Evolutionary conservation across 1,284 basidiomycete genomes (phyloP).

Genomic region (Ustilago lituana): DNA sequence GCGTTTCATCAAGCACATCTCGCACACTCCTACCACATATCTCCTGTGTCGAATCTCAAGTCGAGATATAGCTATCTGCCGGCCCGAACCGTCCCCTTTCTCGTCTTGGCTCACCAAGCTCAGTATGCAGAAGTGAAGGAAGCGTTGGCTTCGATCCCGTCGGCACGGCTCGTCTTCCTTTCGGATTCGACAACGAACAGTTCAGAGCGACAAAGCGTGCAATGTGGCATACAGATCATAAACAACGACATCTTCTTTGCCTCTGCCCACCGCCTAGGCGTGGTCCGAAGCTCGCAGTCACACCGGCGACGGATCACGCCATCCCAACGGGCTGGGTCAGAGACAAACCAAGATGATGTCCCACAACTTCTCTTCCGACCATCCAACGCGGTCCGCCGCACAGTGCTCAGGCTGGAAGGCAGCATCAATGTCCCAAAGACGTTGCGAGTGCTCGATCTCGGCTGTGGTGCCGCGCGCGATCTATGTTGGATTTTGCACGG

Average conservation of each 20-base stretch:
- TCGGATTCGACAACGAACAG: neutral
- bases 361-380: slow-evolving; percentile 37
- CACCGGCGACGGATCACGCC: slow-evolving; percentile 7
- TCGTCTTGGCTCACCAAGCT: slow-evolving; percentile 16
- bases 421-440: neutral
- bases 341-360: slow-evolving; percentile 22
- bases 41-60: slow-evolving; percentile 26
- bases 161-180: slow-evolving; percentile 22
- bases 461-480: slow-evolving; percentile 41
- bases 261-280: neutral
- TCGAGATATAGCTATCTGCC: slow-evolving; percentile 47
- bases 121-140: slow-evolving; percentile 17
- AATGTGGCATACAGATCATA: neutral
- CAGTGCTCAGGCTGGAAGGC: slow-evolving; percentile 9
- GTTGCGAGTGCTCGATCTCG: slow-evolving; percentile 30
- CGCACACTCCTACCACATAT: slow-evolving; percentile 27
- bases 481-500: slow-evolving; percentile 43
- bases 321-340: neutral
- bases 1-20: slow-evolving; percentile 35
- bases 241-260: slow-evolving; percentile 2
- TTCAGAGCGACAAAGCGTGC: neutral
- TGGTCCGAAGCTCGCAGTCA: slow-evolving; percentile 10
- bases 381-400: slow-evolving; percentile 25
- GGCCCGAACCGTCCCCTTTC: slow-evolving; percentile 24
- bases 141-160: slow-evolving; percentile 12